A percentile compares a stretch with the other conserved stretches of the same genome.
These are phyloP conservation scores for Podaxis carcinomalis DNA, from an alignment of 768 basidiomycete genomes.

Conservation along the genomic window DNA sequence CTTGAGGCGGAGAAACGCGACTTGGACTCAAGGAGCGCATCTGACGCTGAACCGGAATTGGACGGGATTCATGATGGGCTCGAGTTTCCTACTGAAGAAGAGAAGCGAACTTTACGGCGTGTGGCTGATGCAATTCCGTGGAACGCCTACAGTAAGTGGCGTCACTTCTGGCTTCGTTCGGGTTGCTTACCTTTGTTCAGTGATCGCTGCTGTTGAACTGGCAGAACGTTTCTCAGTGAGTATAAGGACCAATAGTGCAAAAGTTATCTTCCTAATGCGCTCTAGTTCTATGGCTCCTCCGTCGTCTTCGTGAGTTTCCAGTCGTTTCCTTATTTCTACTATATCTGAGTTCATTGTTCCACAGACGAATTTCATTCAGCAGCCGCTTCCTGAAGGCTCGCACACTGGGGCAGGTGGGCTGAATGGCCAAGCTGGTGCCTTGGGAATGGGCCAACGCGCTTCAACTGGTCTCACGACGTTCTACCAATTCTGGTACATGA, in stretches of 20 bases:
- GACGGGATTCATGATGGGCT: conserved; percentile 46
- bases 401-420: conserved; percentile 57
- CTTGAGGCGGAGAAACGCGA: conserved; percentile 13
- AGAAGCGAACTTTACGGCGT: conserved; percentile 51
- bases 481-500: conserved; percentile 60
- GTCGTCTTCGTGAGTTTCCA: conserved; percentile 43
- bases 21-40: background rate
- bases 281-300: conserved; percentile 39
- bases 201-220: conserved; percentile 63
- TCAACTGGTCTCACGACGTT: conserved; percentile 71
- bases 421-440: conserved; percentile 60
- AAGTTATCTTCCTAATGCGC: background rate
- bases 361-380: conserved; percentile 75
- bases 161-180: background rate
- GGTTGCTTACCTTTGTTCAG: conserved; percentile 23
- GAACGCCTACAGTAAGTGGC: conserved; percentile 45
- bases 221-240: conserved; percentile 72
- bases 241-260: background rate
- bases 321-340: background rate
- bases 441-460: conserved; percentile 62
- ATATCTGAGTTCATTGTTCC: background rate
- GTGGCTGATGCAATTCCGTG: conserved; percentile 58
- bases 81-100: conserved; percentile 62
- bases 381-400: conserved; percentile 60
- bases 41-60: conserved; percentile 16